Base-by-base conservation (phyloP, 768 basidiomycete species). In the Cyclocybe aegerita region DNA sequence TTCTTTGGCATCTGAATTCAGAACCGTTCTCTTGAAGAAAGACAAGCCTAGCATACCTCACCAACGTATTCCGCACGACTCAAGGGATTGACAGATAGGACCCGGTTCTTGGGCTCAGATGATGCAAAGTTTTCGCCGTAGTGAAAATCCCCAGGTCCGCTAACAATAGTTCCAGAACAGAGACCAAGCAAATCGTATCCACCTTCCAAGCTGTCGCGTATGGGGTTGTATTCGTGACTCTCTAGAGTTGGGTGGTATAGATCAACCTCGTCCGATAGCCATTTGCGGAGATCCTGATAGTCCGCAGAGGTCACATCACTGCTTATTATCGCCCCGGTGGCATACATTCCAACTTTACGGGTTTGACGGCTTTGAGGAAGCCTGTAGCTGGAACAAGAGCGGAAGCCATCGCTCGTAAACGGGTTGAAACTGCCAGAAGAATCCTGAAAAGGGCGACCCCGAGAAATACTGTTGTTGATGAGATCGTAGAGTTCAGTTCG, bases 401-500 rank as follows among this genome's bases (percentile, higher is more conserved):
- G 70, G 16, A 69, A 66, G 55, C 71, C 76, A 44, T 75, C 70
- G 46, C 75, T 67, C 81, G 81, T 83, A 56, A 75, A 72, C 43
- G 69, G 65, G 52, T 68, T 70, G 60, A 85, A 84, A 7, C 76
- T 74, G 15, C 79, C 80, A 50, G 76, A 70, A 39, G 69, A 72
- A 60, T 83, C 80, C 52, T 77, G 72, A 38, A 81, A 69, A 37
- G 76, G 76, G 31, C 61, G 49, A 14, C 74, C 67, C 49, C 73
- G 71, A 10, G 75, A 77, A 43, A 85, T 72, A 39, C 68, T 74
- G 53, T 68, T 70, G 50, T 78, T 74, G 35, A 86, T 65, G 23
- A 77, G 64, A 43, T 76, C 69, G 56, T 86, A 86, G 49, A 79
- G 67, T 17, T 71, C 75, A 46, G 67, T 62, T 32, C 82, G 78